A percentile compares a stretch with the other conserved stretches of the same genome.
Conservation (phyloP, 2,329 filamentous ascomycete species). For the Diaporthe capsici region DNA sequence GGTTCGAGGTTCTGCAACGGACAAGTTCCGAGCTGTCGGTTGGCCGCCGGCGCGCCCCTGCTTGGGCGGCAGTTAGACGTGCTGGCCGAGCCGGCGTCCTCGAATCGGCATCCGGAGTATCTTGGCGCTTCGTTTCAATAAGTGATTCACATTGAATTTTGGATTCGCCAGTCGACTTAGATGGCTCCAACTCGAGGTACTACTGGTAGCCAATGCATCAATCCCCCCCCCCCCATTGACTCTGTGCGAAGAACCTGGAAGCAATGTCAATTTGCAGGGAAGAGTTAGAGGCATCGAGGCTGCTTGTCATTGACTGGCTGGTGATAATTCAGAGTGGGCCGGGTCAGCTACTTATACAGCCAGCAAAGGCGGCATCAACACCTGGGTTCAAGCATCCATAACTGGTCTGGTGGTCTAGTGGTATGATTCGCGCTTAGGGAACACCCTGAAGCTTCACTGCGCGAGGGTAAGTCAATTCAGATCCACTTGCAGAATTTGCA, state of each 20-base stretch:
- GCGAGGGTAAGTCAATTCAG: conserved; percentile 25
- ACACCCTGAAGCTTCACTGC: conserved; percentile 26
- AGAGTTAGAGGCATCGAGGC: neutral
- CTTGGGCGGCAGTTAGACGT: too few species aligned
- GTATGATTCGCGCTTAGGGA: conserved; percentile 30
- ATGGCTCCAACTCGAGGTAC: neutral
- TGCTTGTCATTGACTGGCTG: neutral
- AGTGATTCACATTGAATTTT: neutral
- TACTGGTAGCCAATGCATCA: neutral
- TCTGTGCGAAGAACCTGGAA: too few species aligned
- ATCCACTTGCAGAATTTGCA: conserved; percentile 19
- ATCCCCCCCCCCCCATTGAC: too few species aligned
- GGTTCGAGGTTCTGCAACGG: neutral
- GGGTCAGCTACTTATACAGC: neutral
- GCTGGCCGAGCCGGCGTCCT: neutral
- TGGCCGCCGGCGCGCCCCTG: neutral
- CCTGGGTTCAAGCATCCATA: neutral
- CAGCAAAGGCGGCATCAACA: too few species aligned
- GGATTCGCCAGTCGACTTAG: rapidly evolving
- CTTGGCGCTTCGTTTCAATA: neutral
- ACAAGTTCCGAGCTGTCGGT: neutral
- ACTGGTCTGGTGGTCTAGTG: conserved; percentile 28
- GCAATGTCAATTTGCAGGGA: too few species aligned
- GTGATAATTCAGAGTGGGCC: neutral
- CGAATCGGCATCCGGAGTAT: neutral